Evolutionary conservation across 1,139 yeast genomes (phyloP), one percentile per base, ranked within the genome.

Genomic region (Candida frijolesensis): DNA sequence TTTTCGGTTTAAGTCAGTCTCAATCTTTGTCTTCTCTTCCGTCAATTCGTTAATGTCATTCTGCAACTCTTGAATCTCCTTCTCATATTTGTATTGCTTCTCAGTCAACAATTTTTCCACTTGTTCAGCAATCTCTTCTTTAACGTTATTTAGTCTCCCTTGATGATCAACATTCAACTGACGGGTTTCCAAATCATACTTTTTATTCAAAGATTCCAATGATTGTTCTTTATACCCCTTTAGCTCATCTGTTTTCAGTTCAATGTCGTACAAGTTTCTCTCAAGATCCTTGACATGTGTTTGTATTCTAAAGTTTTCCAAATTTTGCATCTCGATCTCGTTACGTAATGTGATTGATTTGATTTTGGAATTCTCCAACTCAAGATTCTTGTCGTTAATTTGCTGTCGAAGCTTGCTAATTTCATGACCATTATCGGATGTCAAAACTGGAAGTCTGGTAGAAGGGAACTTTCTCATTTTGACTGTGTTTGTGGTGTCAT

Each of bases 271-370:
- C 11, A 65, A 52, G 30, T 62, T 56, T 34, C 60, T 57, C 45
- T 64, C 62, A 27, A 68, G 55, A 22, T 58, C 59, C 12, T 64
- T 50, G 16, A 64, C 64, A 18, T 70, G 64, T 47, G 70, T 74
- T 14, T 72, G 74, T 9, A 77, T 56, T 48, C 75, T 78, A 60
- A 71, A 74, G 50, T 72, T 63, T 42, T 72, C 71, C 43, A 68
- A 61, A 43, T 71, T 76, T 32, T 65, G 62, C 12, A 61, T 58
- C n/a, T 69, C 71, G 44, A 69, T 72, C 46, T 72, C 72, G 4
- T 78, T 78, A 48, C 70, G 68, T 27, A 72, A 51, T 2, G 73
- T 69, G 59, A 68, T 62, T 1, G 68, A 59, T 30, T 60, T 54
- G 14, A 65, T 60, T 39, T 61, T 60, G 40, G 67, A 51, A 18